Conservation (phyloP, 1,139 yeast genomes). For the Suhomyces coccinellae region DNA sequence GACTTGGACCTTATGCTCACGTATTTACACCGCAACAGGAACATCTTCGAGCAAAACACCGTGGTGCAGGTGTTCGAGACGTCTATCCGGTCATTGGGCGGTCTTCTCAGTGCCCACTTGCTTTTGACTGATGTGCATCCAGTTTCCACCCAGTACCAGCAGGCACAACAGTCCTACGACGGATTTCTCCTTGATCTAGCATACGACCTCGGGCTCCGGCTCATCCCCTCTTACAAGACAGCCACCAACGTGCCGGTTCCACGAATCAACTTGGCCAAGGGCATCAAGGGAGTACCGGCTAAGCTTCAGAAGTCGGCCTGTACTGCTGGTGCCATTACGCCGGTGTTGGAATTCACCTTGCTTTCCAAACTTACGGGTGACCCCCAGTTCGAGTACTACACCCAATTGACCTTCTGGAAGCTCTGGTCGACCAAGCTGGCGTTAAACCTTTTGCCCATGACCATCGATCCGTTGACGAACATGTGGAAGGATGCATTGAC, state of each 20-base stretch:
- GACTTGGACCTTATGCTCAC: conserved; percentile 52
- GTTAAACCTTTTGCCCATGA: conserved; percentile 73
- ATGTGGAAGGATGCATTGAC: conserved; percentile 61
- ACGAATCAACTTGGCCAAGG: conserved; percentile 60
- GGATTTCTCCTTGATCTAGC: conserved; percentile 73
- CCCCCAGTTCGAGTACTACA: conserved; percentile 61
- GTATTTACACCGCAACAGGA: conserved; percentile 39
- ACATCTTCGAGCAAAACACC: conserved; percentile 60
- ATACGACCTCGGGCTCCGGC: conserved; percentile 64
- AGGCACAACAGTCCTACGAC: conserved; percentile 48
- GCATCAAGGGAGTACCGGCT: conserved; percentile 46
- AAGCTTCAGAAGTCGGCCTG: conserved; percentile 64
- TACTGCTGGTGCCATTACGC: conserved; percentile 83
- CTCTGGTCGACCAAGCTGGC: conserved; percentile 68
- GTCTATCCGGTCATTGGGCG: conserved; percentile 77
- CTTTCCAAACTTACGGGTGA: conserved; percentile 75
- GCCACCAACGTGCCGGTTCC: conserved; percentile 68
- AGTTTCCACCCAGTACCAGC: conserved; percentile 23
- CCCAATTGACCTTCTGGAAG: conserved; percentile 64
- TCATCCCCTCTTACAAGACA: conserved; percentile 67
- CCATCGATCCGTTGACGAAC: conserved; percentile 61
- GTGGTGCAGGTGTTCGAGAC: conserved; percentile 86
- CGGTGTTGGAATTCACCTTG: conserved; percentile 75
- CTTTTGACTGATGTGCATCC: conserved; percentile 47
- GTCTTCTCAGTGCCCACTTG: conserved; percentile 74